Evolutionary conservation across 2,329 filamentous ascomycete genomes (phyloP), one percentile per base, ranked within the genome.

Genomic region (Phyllosticta citrichinensis): DNA sequence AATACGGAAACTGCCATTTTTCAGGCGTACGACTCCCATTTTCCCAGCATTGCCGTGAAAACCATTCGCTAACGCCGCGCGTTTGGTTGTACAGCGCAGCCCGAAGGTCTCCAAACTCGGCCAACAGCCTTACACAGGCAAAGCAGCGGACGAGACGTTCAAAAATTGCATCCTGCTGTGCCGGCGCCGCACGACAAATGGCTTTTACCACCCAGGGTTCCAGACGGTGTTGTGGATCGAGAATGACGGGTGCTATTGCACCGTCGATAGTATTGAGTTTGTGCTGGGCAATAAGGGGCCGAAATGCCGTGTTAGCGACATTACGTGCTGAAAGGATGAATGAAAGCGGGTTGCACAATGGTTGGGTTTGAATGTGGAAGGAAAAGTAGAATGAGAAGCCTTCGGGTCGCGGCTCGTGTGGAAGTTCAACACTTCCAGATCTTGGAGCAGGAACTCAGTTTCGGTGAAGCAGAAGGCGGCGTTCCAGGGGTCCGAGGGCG

Each of bases 401-500:
- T 40, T 5, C 53, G 70, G 68, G 57, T 66, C 67, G 14, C 60
- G 65, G 19, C 68, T 68, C 0, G 69, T 73, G 62, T 67, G 75
- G 58, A 68, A 72, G 65, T 77, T 77, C 35, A 76, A 69, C 3
- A 76, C 67, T 50, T 73, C 68, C 53, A 75, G 76, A 56, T 78
- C 76, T 1, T 68, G 65, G 58, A 71, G 67, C 58, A 75, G 69
- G 19, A 73, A 76, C 63, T 77, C 73, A 0, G 71, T 60, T 55
- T 76, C 73, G 0, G 69, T 67, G 65, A 78, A 78, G 12, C 69
- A 69, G 60, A 78, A 79, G 61, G 75, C 76, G 0, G 71, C 70
- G 54, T 76, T 76, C 76, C 76, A 79, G 0, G 66, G 67, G 55
- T 66, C 66, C 0, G 71, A 68, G 0, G 59, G 24, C 0, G 66